Percentiles rank a stretch among this genome's conserved stretches.
phyloP scores from a whole-genome alignment of 225 moss, liverwort and hornwort genomes.

The Sphagnum contortum region DNA sequence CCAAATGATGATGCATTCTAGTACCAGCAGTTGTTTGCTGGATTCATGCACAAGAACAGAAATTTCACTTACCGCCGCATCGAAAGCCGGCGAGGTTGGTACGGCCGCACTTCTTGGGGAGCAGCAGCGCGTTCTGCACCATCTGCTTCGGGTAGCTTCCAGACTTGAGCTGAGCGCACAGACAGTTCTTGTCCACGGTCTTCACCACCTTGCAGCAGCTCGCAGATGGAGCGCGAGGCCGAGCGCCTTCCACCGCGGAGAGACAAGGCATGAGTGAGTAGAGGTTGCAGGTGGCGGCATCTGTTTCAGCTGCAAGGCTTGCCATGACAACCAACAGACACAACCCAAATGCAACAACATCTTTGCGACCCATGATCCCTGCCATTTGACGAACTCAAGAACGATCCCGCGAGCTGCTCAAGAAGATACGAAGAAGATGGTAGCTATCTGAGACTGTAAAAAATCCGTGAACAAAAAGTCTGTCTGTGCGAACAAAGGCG shows the following conservation, averaged over 20 bases:
- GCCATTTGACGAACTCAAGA: neutral
- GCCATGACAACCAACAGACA: conserved; percentile 2
- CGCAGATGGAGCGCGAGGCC: conserved; percentile 8
- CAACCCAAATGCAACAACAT: neutral
- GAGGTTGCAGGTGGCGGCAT: conserved; percentile 11
- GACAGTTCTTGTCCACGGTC: conserved; percentile 14
- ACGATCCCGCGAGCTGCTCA: too few species aligned
- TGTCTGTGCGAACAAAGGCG: too few species aligned
- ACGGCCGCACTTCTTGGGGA: conserved; percentile 37
- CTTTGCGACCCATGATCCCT: neutral
- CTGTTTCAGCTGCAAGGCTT: conserved; percentile 5
- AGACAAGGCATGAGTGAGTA: conserved; percentile 16
- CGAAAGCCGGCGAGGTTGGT: conserved; percentile 21
- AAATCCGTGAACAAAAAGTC: too few species aligned
- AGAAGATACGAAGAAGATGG: too few species aligned
- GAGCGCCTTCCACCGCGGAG: conserved; percentile 17
- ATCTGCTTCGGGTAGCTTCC: conserved; percentile 13
- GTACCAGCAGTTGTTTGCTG: too few species aligned
- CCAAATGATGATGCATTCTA: too few species aligned
- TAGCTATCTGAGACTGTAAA: too few species aligned
- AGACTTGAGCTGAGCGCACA: conserved; percentile 22
- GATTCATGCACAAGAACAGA: too few species aligned
- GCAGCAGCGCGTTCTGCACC: conserved; percentile 33
- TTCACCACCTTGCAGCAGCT: conserved; percentile 21
- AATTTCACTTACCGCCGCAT: conserved; percentile 17